phyloP scores from a whole-genome alignment of 768 basidiomycete species.

The Macrolepiota dolichaula region DNA sequence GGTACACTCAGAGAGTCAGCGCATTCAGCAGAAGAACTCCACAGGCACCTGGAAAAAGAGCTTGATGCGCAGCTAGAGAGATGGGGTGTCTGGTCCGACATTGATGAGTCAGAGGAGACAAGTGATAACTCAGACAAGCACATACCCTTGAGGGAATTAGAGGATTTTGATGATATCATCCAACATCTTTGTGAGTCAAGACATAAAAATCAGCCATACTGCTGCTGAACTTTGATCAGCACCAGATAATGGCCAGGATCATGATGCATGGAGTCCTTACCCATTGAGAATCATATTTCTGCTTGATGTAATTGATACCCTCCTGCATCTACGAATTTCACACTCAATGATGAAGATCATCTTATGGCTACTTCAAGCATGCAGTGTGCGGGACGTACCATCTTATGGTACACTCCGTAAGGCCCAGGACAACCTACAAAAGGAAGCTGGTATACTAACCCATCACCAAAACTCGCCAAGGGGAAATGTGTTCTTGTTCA shows the following conservation, averaged over 20 bases:
- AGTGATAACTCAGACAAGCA: too few relatives aligned
- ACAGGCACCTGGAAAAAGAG: too few relatives aligned
- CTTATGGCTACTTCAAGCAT: slow-evolving; percentile 26
- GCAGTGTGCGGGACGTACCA: slow-evolving; percentile 25
- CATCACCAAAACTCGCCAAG: slow-evolving; percentile 18
- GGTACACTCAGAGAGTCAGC: too few relatives aligned
- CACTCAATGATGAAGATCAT: slow-evolving; percentile 24
- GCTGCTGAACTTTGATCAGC: not conserved
- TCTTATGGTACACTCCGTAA: slow-evolving; percentile 20
- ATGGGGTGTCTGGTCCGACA: too few relatives aligned
- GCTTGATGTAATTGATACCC: slow-evolving; percentile 28
- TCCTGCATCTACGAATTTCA: slow-evolving; percentile 28
- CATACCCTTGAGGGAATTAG: too few relatives aligned
- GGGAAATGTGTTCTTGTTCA: slow-evolving; percentile 28
- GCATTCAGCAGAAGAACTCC: too few relatives aligned
- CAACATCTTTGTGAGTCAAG: too few relatives aligned
- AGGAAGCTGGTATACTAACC: slow-evolving; percentile 18
- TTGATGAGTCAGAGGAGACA: too few relatives aligned
- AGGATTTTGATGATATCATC: too few relatives aligned
- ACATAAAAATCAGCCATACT: too few relatives aligned
- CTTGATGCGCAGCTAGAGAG: too few relatives aligned
- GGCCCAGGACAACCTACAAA: slow-evolving; percentile 18
- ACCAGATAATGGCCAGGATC: not conserved
- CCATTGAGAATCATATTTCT: slow-evolving; percentile 17
- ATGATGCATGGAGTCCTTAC: slow-evolving; percentile 12